phyloP scores from a whole-genome alignment of 345 rosid genomes.

The Brassica juncea region DNA sequence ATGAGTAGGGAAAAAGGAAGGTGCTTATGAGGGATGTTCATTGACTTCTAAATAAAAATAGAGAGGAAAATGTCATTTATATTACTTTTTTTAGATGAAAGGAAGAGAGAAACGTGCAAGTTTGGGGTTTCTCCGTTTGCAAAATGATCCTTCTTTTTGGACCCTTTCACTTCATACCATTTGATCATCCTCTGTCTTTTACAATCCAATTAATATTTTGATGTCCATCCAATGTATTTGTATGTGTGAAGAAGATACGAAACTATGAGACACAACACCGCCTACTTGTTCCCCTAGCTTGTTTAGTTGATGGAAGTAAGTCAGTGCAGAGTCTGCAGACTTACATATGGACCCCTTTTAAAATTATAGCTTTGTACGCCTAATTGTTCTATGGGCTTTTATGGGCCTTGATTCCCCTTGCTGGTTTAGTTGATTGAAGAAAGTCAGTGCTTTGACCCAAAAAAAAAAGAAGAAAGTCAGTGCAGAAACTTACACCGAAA shows the following conservation, averaged over 20 bases:
- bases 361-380: not conserved
- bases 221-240: slow-evolving; percentile 6
- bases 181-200: slow-evolving; percentile 6
- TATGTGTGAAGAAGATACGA: slow-evolving; percentile 7
- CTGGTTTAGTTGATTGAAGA: no score
- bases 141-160: slow-evolving; percentile 9
- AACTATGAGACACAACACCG: slow-evolving; percentile 20
- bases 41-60: slow-evolving; percentile 21
- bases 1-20: slow-evolving; percentile 27
- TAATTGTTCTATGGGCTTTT: slow-evolving; percentile 9
- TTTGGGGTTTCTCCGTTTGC: slow-evolving; percentile 35
- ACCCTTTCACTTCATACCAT: slow-evolving; percentile 21
- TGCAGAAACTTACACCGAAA: no score
- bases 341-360: not conserved
- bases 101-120: slow-evolving; percentile 39
- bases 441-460: no score
- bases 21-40: slow-evolving; percentile 36
- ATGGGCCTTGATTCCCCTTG: not conserved
- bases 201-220: not conserved
- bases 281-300: slow-evolving; percentile 26
- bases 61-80: slow-evolving; percentile 26
- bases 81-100: not conserved
- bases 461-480: no score
- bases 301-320: not conserved
- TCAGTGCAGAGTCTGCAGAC: not conserved